Evolutionary conservation across 805 yeast species (phyloP).

Genomic region (Ogataea trehalophila): DNA sequence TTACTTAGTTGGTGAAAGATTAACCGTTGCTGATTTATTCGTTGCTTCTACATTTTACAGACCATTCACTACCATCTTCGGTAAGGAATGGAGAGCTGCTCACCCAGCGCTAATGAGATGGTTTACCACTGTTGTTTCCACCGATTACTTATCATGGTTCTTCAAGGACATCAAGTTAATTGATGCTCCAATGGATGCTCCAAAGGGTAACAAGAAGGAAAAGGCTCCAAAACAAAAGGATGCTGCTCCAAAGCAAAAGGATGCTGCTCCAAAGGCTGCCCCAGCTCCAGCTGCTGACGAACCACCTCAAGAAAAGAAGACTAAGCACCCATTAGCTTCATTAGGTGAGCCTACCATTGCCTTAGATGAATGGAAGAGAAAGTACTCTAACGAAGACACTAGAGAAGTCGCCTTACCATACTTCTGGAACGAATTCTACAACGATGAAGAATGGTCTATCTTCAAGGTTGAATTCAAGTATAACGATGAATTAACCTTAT

Average conservation of each 20-base stretch:
- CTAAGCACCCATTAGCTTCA: constrained; percentile 86
- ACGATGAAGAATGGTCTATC: constrained; percentile 89
- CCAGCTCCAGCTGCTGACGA: constrained; percentile 33
- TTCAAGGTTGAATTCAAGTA: constrained; percentile 96
- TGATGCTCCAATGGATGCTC: constrained; percentile 61
- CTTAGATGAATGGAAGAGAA: constrained; percentile 93
- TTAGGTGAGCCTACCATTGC: constrained; percentile 67
- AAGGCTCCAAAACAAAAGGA: constrained; percentile 37
- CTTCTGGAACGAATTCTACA: constrained; percentile 92
- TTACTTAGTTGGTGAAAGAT: constrained; percentile 44
- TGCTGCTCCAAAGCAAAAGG: constrained; percentile 19
- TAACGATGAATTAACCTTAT: constrained; percentile 94
- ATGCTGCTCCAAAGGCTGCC: constrained; percentile 26
- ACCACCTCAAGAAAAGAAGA: constrained; percentile 59
- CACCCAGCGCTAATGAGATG: constrained; percentile 51
- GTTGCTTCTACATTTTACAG: constrained; percentile 41
- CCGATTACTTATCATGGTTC: constrained; percentile 42
- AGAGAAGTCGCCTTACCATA: constrained; percentile 91
- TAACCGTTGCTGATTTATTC: constrained; percentile 41
- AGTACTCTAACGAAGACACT: constrained; percentile 95
- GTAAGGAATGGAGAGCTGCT: constrained; percentile 44
- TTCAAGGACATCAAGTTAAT: constrained; percentile 51
- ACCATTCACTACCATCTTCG: constrained; percentile 43
- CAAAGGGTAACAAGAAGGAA: constrained; percentile 72
- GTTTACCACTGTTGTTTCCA: constrained; percentile 42